These are phyloP conservation scores for Pseudognaphalium luteoalbum DNA, from an alignment of 129 eudicot genomes.

Conservation along the genomic window DNA sequence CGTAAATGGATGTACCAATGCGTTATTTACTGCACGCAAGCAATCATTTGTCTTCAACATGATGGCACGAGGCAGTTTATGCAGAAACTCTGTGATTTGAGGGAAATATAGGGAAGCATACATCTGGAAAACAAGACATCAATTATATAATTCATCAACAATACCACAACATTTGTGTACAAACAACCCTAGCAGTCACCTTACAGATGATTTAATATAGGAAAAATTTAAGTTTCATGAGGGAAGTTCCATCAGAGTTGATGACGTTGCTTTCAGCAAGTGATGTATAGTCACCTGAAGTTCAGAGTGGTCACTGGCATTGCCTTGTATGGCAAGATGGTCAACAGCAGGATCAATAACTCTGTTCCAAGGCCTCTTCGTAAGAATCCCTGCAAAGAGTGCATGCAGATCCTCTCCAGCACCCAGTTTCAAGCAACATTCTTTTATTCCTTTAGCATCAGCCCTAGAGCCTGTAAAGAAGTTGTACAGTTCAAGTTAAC, in stretches of 20 bases:
- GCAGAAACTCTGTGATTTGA: conserved; percentile 84
- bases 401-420: conserved; percentile 94
- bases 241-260: neutral
- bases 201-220: no score
- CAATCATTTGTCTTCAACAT: conserved; percentile 58
- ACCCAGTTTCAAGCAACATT: conserved; percentile 70
- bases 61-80: conserved; percentile 87
- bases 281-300: conserved; percentile 60
- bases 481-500: neutral
- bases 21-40: neutral
- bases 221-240: no score
- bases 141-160: neutral
- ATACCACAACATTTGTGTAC: neutral
- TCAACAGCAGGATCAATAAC: conserved; percentile 83
- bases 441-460: conserved; percentile 79
- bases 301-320: conserved; percentile 70
- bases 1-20: neutral
- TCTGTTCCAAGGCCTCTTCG: conserved; percentile 92
- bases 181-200: no score
- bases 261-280: neutral
- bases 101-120: conserved; percentile 88
- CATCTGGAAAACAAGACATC: conserved; percentile 53
- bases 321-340: conserved; percentile 79
- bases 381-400: conserved; percentile 87
- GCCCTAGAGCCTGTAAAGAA: conserved; percentile 65